phyloP scores from a whole-genome alignment of 2,329 filamentous ascomycete species.

The Xylaria digitata region DNA sequence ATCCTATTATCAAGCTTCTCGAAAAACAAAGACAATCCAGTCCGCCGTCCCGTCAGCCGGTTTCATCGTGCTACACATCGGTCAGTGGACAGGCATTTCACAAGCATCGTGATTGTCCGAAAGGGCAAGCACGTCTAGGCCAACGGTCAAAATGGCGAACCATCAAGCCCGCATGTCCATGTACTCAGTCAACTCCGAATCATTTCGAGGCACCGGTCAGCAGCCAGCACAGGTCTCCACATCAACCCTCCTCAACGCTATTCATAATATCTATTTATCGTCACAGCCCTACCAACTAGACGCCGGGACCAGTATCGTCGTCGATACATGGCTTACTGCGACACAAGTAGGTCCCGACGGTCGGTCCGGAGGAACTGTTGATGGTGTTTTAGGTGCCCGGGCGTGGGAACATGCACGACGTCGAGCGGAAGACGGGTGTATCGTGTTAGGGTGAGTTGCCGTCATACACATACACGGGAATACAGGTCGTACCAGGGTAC shows the following conservation, averaged over 20 bases:
- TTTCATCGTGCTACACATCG: slow-evolving; percentile 17
- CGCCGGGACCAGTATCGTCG: slow-evolving; percentile 87
- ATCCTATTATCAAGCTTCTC: neutral
- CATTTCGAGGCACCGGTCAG: slow-evolving; percentile 70
- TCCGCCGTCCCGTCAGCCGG: neutral
- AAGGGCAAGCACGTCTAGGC: slow-evolving; percentile 51
- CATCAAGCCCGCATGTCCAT: slow-evolving; percentile 69
- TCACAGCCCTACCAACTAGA: slow-evolving; percentile 88
- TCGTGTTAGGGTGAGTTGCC: slow-evolving; percentile 83
- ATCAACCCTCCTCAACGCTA: slow-evolving; percentile 88
- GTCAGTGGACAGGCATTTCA: slow-evolving; percentile 19
- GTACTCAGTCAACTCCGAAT: slow-evolving; percentile 75
- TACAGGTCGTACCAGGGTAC: slow-evolving; percentile 19
- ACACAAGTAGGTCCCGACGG: slow-evolving; percentile 76
- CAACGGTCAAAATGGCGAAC: slow-evolving; percentile 64
- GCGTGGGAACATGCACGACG: slow-evolving; percentile 97
- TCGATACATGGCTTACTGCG: slow-evolving; percentile 95
- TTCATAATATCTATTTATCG: slow-evolving; percentile 88
- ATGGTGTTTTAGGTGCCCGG: slow-evolving; percentile 78
- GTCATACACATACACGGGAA: slow-evolving; percentile 12
- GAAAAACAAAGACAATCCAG: neutral
- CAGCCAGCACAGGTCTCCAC: slow-evolving; percentile 87
- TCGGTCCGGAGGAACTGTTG: slow-evolving; percentile 79
- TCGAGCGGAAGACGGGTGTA: slow-evolving; percentile 93
- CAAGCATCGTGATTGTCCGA: slow-evolving; percentile 55